These are phyloP conservation scores for Trifolium subterraneum DNA, from an alignment of 306 rosid species.

Conservation along the genomic window DNA sequence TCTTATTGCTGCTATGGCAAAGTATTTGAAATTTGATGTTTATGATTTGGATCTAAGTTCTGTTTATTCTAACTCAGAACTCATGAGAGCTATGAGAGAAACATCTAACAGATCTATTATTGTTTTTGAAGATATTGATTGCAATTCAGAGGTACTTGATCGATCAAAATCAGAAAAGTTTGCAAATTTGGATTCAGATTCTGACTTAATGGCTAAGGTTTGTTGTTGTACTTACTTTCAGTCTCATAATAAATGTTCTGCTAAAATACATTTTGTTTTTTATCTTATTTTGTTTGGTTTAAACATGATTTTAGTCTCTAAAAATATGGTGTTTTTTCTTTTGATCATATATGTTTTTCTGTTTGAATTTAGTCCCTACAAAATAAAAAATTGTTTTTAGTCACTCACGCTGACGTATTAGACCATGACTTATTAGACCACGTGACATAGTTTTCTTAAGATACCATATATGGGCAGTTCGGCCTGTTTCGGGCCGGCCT, in stretches of 20 bases:
- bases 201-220: constrained; percentile 1
- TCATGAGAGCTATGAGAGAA: constrained; percentile 22
- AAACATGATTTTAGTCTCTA: too few species aligned
- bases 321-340: too few species aligned
- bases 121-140: constrained; percentile 56
- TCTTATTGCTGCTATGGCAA: constrained; percentile 51
- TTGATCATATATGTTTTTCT: too few species aligned
- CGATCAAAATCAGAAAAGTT: not conserved
- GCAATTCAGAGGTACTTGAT: constrained; percentile 42
- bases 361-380: too few species aligned
- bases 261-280: not conserved
- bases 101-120: constrained; percentile 48
- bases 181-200: not conserved
- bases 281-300: not conserved
- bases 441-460: too few species aligned
- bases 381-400: too few species aligned
- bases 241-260: not conserved
- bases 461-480: too few species aligned
- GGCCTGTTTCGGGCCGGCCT: too few species aligned
- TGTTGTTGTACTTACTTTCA: not conserved
- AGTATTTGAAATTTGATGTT: constrained; percentile 49
- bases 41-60: constrained; percentile 49
- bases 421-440: too few species aligned
- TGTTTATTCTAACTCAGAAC: constrained; percentile 11
- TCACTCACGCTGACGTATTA: too few species aligned